A percentile compares a stretch with the other conserved stretches of the same genome.
These are phyloP conservation scores for Coleophoma crateriformis DNA, from an alignment of 2,329 filamentous ascomycete genomes.

Conservation along the genomic window DNA sequence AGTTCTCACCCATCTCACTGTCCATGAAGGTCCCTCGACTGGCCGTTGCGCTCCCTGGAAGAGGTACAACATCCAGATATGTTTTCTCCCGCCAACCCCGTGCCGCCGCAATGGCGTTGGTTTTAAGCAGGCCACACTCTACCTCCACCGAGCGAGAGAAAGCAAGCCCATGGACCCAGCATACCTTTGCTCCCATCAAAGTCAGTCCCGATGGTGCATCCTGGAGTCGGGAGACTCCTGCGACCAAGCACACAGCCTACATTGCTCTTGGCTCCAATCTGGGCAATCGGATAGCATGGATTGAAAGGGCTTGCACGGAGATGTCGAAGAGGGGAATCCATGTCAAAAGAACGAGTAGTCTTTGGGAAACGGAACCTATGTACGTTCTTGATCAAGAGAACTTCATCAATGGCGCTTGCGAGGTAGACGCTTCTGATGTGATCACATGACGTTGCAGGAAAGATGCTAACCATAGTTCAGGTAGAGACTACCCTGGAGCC, in stretches of 20 bases:
- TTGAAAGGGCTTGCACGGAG: slow-evolving; percentile 75
- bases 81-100: background rate
- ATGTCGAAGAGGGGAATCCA: slow-evolving; percentile 70
- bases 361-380: slow-evolving; percentile 97
- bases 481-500: slow-evolving; percentile 76
- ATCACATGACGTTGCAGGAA: background rate
- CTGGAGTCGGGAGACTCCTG: background rate
- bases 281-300: slow-evolving; percentile 77
- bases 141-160: background rate
- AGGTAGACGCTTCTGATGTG: slow-evolving; percentile 49
- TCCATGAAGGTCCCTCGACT: background rate
- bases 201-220: background rate
- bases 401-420: slow-evolving; percentile 89
- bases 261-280: slow-evolving; percentile 92
- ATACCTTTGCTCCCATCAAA: background rate
- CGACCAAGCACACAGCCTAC: slow-evolving; percentile 46
- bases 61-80: background rate
- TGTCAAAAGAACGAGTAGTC: slow-evolving; percentile 73
- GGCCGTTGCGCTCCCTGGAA: background rate
- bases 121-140: background rate
- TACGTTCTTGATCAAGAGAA: slow-evolving; percentile 84
- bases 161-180: background rate
- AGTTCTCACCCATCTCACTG: background rate
- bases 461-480: slow-evolving; percentile 35
- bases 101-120: background rate